A percentile compares a stretch with the other conserved stretches of the same genome.
Evolutionary conservation across 768 basidiomycete genomes (phyloP).

Genomic region (Auricularia sp.): DNA sequence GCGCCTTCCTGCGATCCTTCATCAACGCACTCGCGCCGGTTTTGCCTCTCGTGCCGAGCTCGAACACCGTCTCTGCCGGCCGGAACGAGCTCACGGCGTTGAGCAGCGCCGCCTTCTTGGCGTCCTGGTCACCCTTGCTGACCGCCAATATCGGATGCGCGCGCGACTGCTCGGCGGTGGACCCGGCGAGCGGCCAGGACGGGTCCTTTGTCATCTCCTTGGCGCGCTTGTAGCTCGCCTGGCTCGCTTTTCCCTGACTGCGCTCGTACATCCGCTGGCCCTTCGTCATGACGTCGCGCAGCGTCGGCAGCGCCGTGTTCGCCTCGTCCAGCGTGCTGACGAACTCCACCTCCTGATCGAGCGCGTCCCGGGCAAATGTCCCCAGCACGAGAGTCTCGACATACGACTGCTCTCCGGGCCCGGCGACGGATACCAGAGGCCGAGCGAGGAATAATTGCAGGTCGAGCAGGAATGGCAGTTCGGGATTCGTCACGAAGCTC

Average conservation of each 20-base stretch:
- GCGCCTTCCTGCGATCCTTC: slow-evolving; percentile 76
- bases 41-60: slow-evolving; percentile 69
- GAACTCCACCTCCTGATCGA: slow-evolving; percentile 83
- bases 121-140: slow-evolving; percentile 35
- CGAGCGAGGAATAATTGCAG: slow-evolving; percentile 86
- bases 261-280: slow-evolving; percentile 93
- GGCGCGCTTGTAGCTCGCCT: slow-evolving; percentile 75
- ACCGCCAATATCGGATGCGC: slow-evolving; percentile 56
- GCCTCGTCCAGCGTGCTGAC: slow-evolving; percentile 53
- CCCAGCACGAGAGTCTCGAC: slow-evolving; percentile 71
- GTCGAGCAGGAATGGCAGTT: slow-evolving; percentile 86
- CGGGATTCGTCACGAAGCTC: slow-evolving; percentile 80
- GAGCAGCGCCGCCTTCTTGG: slow-evolving; percentile 56
- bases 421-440: slow-evolving; percentile 51
- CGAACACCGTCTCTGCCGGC: slow-evolving; percentile 85
- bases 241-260: slow-evolving; percentile 82
- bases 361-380: slow-evolving; percentile 62
- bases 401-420: slow-evolving; percentile 50
- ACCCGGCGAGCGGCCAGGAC: slow-evolving; percentile 58
- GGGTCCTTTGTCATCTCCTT: slow-evolving; percentile 74
- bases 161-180: slow-evolving; percentile 38
- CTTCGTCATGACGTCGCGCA: slow-evolving; percentile 76
- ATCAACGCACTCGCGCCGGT: slow-evolving; percentile 59
- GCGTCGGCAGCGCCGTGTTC: slow-evolving; percentile 51
- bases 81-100: slow-evolving; percentile 71